A percentile compares a stretch with the other conserved stretches of the same genome.
Conservation (phyloP, 148 eudicot species). For the Persicaria maculosa region DNA sequence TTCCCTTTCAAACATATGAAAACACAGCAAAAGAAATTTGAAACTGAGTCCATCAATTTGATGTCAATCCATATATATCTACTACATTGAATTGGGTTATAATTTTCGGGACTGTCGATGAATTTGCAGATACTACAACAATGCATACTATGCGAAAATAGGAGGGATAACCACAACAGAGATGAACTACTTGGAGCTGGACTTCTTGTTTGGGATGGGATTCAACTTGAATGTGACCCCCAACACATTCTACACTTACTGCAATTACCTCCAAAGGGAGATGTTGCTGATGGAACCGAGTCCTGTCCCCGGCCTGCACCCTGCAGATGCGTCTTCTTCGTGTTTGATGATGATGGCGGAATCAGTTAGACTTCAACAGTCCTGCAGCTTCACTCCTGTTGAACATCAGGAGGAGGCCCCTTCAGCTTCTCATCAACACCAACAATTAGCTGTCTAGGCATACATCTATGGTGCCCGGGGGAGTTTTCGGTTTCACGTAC, state of each 20-base stretch:
- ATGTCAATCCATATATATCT: no score
- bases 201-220: constrained; percentile 37
- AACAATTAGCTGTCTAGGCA: background rate
- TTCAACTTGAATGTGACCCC: constrained; percentile 39
- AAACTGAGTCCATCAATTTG: no score
- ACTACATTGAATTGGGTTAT: no score
- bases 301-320: background rate
- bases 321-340: no score
- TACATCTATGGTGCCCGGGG: no score
- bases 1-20: no score
- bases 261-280: constrained; percentile 27
- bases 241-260: constrained; percentile 30
- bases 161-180: constrained; percentile 35
- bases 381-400: background rate
- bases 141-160: constrained; percentile 39
- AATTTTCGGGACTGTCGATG: no score
- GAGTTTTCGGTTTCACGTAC: background rate
- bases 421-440: background rate
- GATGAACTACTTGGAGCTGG: constrained; percentile 42
- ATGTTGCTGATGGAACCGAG: constrained; percentile 13
- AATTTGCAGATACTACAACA: constrained; percentile 31
- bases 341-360: no score
- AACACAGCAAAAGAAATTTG: no score
- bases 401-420: background rate
- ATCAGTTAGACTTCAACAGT: background rate